Evolutionary conservation across 441 rosid genomes (phyloP).

Genomic region (Brassica balearica): DNA sequence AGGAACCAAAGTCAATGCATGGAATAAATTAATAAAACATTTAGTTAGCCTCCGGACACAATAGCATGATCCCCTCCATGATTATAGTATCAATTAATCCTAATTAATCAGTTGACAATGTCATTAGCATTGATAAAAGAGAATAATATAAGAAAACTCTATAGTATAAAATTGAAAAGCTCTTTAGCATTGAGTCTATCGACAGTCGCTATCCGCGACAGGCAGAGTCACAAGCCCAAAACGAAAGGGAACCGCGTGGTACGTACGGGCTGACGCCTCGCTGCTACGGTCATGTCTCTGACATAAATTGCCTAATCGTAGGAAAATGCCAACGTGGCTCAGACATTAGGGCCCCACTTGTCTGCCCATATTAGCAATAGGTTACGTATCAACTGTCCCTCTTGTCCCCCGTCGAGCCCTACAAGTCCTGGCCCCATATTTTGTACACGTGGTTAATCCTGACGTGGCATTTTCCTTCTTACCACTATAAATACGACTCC

Average conservation of each 20-base stretch:
- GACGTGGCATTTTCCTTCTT: slow-evolving; percentile 13
- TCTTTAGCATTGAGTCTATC: slow-evolving; percentile 14
- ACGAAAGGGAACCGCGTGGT: slow-evolving; percentile 40
- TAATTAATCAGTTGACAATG: slow-evolving; percentile 5
- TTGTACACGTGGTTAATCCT: slow-evolving; percentile 24
- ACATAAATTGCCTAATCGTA: slow-evolving; percentile 35
- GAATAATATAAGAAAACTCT: no score
- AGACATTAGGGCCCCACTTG: slow-evolving; percentile 46
- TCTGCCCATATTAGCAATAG: slow-evolving; percentile 1
- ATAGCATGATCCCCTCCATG: slow-evolving; percentile 11
- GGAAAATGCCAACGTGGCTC: slow-evolving; percentile 60
- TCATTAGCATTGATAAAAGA: slow-evolving; percentile 16
- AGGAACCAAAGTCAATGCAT: slow-evolving; percentile 31
- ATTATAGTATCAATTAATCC: slow-evolving; percentile 18
- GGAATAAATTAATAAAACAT: not conserved
- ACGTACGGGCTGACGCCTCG: slow-evolving; percentile 42
- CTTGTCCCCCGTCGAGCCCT: slow-evolving; percentile 39
- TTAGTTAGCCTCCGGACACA: not conserved
- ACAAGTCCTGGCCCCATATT: slow-evolving; percentile 4
- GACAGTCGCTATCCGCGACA: slow-evolving; percentile 36
- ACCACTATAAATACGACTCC: slow-evolving; percentile 38
- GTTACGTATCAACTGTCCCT: slow-evolving; percentile 58
- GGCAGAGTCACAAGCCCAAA: slow-evolving; percentile 37
- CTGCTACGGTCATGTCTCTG: slow-evolving; percentile 29
- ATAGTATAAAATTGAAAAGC: not conserved